phyloP scores from a whole-genome alignment of 306 rosid genomes.

The Sesbania bispinosa region DNA sequence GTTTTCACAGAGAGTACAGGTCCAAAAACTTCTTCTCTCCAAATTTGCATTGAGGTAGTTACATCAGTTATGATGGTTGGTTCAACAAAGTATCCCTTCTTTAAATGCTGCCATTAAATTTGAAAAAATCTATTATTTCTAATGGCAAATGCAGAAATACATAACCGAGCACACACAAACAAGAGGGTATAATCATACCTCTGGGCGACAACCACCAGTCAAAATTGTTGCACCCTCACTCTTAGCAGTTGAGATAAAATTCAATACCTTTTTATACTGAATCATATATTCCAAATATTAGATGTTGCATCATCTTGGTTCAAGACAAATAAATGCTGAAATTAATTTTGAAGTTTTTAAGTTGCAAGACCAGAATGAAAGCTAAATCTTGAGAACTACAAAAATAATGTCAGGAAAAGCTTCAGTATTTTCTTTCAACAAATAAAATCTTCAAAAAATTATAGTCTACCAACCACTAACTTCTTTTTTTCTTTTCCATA shows the following conservation, averaged over 20 bases:
- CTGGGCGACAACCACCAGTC: constrained; percentile 89
- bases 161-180: background rate
- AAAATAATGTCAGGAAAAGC: background rate
- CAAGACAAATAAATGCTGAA: background rate
- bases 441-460: no score
- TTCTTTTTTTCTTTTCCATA: no score
- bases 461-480: no score
- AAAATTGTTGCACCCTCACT: constrained; percentile 88
- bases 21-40: constrained; percentile 97
- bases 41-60: constrained; percentile 89
- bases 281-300: constrained; percentile 33
- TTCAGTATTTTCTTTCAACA: no score
- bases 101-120: constrained; percentile 68
- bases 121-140: background rate
- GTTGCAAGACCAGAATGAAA: background rate
- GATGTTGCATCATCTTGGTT: constrained; percentile 26
- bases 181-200: constrained; percentile 54
- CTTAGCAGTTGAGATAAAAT: constrained; percentile 76
- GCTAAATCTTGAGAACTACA: constrained; percentile 16
- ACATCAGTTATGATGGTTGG: constrained; percentile 79
- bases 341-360: background rate
- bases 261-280: constrained; percentile 85
- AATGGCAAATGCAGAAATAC: constrained; percentile 4
- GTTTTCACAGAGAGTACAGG: constrained; percentile 93
- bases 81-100: constrained; percentile 79